Conservation (phyloP, 306 rosid genomes). For the Abrus pulchellus region DNA sequence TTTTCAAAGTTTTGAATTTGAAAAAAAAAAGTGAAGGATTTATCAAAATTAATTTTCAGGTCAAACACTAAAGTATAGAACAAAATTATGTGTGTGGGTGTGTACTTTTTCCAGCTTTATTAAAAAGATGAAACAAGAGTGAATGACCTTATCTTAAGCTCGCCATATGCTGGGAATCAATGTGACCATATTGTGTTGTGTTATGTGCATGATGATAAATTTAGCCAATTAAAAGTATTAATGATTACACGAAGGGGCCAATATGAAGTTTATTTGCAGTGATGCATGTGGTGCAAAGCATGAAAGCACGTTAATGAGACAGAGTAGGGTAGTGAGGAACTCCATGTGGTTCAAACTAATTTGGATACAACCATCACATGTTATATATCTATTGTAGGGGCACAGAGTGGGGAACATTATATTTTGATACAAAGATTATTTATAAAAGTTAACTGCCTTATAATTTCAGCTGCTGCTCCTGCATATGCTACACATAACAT, state of each 20-base stretch:
- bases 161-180: slow-evolving; percentile 28
- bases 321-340: slow-evolving; percentile 51
- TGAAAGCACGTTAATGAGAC: slow-evolving; percentile 54
- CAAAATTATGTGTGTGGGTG: not conserved
- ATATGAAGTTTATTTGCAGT: slow-evolving; percentile 33
- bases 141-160: not conserved
- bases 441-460: slow-evolving; percentile 40
- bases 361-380: slow-evolving; percentile 51
- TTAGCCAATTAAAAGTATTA: not conserved
- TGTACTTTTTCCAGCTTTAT: no score
- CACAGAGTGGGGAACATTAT: slow-evolving; percentile 36
- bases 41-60: not conserved
- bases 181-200: slow-evolving; percentile 11
- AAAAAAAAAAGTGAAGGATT: not conserved
- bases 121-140: not conserved
- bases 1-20: no score
- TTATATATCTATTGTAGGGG: slow-evolving; percentile 35
- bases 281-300: slow-evolving; percentile 58
- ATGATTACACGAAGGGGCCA: slow-evolving; percentile 50
- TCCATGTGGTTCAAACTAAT: slow-evolving; percentile 52
- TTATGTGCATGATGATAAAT: slow-evolving; percentile 31
- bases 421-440: slow-evolving; percentile 23
- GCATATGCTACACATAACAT: slow-evolving; percentile 38
- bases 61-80: not conserved
- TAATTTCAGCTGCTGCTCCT: slow-evolving; percentile 46